These are phyloP conservation scores for Lavandula angustifolia DNA, from an alignment of 257 asterid species.

Conservation along the genomic window DNA sequence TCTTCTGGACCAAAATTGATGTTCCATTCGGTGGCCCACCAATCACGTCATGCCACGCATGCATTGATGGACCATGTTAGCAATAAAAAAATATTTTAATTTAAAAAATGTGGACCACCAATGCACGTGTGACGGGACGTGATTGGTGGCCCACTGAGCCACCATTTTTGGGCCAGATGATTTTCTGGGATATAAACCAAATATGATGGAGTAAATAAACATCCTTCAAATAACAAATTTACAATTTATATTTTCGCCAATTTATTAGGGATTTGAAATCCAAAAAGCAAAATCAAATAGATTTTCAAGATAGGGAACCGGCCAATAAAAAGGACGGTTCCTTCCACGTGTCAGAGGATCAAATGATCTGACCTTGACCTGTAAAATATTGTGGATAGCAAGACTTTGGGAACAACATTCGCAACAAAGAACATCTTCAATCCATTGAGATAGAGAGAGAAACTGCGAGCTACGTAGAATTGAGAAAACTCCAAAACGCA, in stretches of 20 bases:
- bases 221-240: too few relatives aligned
- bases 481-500: background rate
- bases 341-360: constrained; percentile 52
- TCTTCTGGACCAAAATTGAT: too few relatives aligned
- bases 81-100: too few relatives aligned
- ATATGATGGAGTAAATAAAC: too few relatives aligned
- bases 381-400: constrained; percentile 50
- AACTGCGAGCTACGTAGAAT: constrained; percentile 31
- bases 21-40: too few relatives aligned
- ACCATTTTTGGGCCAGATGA: too few relatives aligned
- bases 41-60: too few relatives aligned
- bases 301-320: constrained; percentile 51
- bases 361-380: constrained; percentile 36
- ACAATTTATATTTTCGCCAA: background rate
- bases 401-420: constrained; percentile 6
- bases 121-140: too few relatives aligned
- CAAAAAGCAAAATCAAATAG: constrained; percentile 27
- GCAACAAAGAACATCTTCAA: constrained; percentile 26
- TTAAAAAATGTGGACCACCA: too few relatives aligned
- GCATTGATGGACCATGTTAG: too few relatives aligned
- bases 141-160: too few relatives aligned
- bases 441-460: constrained; percentile 30
- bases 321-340: constrained; percentile 46
- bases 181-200: too few relatives aligned
- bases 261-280: background rate